A percentile compares a stretch with the other conserved stretches of the same genome.
These are phyloP conservation scores for Trichosporon inkin DNA, from an alignment of 1,284 basidiomycete species.

Conservation along the genomic window DNA sequence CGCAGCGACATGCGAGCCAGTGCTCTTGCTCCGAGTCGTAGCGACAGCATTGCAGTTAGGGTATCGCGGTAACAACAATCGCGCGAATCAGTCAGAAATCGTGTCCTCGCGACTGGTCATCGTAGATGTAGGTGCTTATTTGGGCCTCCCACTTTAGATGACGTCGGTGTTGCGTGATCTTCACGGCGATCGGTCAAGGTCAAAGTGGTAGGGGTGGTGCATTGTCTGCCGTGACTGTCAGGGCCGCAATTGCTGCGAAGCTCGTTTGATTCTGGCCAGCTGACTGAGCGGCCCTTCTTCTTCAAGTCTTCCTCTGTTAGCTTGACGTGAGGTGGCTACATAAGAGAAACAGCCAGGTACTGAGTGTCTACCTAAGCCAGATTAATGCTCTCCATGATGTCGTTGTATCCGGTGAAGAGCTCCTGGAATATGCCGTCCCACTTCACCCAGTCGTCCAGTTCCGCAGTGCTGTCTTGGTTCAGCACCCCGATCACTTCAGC, in stretches of 20 bases:
- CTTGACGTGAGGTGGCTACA: no score
- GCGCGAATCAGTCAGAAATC: not conserved
- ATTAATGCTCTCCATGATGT: conserved; percentile 13
- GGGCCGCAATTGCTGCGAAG: no score
- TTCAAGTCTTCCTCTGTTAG: no score
- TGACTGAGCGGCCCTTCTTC: no score
- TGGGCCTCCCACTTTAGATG: not conserved
- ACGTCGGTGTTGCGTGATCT: not conserved
- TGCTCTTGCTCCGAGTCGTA: not conserved
- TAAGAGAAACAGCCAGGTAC: no score
- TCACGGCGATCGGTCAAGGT: no score
- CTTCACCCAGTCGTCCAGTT: conserved; percentile 10
- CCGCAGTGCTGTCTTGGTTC: not conserved
- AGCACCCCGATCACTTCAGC: not conserved
- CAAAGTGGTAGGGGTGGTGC: no score
- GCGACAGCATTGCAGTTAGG: not conserved
- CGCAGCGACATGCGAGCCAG: not conserved
- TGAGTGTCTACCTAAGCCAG: no score
- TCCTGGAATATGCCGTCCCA: conserved; percentile 12
- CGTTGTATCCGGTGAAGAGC: conserved; percentile 10
- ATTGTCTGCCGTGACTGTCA: no score
- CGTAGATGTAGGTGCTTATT: not conserved
- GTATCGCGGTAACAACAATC: not conserved
- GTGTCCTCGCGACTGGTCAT: not conserved
- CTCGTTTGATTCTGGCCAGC: no score